Evolutionary conservation across 1,139 yeast genomes (phyloP).

Genomic region (Kodamaea alishanica): DNA sequence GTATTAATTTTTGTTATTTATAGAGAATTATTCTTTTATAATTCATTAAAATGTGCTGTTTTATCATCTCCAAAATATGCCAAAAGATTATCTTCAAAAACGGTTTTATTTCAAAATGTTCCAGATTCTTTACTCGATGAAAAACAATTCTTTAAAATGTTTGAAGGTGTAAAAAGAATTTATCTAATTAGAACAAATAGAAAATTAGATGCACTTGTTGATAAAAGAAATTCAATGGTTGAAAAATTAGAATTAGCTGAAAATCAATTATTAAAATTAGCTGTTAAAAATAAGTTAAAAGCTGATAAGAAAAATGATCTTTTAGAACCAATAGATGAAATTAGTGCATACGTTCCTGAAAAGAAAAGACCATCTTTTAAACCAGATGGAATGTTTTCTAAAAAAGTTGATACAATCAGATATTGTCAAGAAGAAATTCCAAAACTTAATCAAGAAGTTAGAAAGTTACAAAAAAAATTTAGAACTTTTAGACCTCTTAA

Average conservation of each 20-base stretch:
- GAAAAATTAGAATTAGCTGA: slow-evolving; percentile 67
- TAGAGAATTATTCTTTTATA: slow-evolving; percentile 77
- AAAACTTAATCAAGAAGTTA: slow-evolving; percentile 52
- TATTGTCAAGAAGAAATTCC: slow-evolving; percentile 55
- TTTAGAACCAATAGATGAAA: slow-evolving; percentile 48
- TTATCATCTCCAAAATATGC: slow-evolving; percentile 80
- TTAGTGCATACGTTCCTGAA: slow-evolving; percentile 65
- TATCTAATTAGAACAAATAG: slow-evolving; percentile 70
- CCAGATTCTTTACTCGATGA: slow-evolving; percentile 67
- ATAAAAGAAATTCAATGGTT: slow-evolving; percentile 61
- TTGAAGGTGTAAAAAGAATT: slow-evolving; percentile 71
- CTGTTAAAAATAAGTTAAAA: slow-evolving; percentile 60
- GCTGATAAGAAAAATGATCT: slow-evolving; percentile 56
- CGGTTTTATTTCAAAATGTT: slow-evolving; percentile 75
- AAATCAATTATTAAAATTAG: slow-evolving; percentile 53
- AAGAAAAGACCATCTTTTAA: slow-evolving; percentile 75
- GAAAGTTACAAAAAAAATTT: slow-evolving; percentile 45
- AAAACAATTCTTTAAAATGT: slow-evolving; percentile 53
- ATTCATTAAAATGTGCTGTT: slow-evolving; percentile 76
- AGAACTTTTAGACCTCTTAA: slow-evolving; percentile 45
- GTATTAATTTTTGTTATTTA: slow-evolving; percentile 65
- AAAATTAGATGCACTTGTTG: slow-evolving; percentile 54
- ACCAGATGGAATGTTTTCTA: slow-evolving; percentile 48
- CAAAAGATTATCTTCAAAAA: slow-evolving; percentile 66
- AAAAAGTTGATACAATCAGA: slow-evolving; percentile 60